Conservation (phyloP, 495 filamentous ascomycete species). For the Penicillium coprophilum region DNA sequence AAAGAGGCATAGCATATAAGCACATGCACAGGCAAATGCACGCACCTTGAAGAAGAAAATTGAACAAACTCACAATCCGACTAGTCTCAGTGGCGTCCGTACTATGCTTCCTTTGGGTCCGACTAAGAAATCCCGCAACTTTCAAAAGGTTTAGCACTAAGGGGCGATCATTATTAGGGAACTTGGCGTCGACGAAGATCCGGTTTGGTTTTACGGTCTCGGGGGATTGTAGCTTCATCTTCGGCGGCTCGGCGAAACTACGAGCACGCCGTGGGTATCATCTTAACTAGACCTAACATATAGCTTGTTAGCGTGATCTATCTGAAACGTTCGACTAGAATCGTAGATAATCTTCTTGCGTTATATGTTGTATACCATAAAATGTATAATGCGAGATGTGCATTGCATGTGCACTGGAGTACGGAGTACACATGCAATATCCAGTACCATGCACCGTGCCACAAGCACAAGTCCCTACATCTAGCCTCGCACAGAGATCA, state of each 20-base stretch:
- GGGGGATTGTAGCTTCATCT: not conserved
- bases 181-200: slow-evolving; percentile 9
- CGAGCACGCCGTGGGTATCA: no score
- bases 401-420: not conserved
- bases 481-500: slow-evolving; percentile 7
- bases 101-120: not conserved
- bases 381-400: not conserved
- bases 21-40: slow-evolving; percentile 4
- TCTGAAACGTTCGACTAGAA: no score
- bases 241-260: not conserved
- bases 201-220: slow-evolving; percentile 7
- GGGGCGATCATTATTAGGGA: slow-evolving; percentile 11
- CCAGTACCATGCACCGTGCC: not conserved
- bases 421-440: not conserved
- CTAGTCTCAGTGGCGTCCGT: slow-evolving; percentile 10
- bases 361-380: not conserved
- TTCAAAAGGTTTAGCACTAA: slow-evolving; percentile 8
- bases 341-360: no score
- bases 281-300: no score
- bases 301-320: no score
- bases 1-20: not conserved
- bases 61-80: not conserved
- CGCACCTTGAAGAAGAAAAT: slow-evolving; percentile 3
- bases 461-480: slow-evolving; percentile 7
- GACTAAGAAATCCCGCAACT: slow-evolving; percentile 17